Evolutionary conservation across 441 rosid species (phyloP).

Genomic region (Pelargonium myrrhifolium): DNA sequence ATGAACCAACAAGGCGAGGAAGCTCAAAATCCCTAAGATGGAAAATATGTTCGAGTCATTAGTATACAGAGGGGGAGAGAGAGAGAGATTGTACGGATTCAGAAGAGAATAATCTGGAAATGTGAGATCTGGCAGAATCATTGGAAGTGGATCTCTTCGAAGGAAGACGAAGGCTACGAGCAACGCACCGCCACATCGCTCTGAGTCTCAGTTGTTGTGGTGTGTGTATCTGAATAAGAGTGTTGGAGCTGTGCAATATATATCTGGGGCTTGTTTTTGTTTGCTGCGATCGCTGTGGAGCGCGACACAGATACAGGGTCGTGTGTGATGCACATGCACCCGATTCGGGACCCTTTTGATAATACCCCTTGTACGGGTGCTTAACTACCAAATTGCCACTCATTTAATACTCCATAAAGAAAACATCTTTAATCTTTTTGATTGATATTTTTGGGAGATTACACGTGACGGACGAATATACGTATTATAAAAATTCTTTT

Average conservation of each 20-base stretch:
- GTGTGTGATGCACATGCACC: too few relatives aligned
- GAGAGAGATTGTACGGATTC: conserved; percentile 40
- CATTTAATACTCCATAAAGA: too few relatives aligned
- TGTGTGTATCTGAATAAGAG: not conserved
- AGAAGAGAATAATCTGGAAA: conserved; percentile 62
- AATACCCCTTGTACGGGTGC: too few relatives aligned
- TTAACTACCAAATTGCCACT: too few relatives aligned
- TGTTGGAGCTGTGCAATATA: not conserved
- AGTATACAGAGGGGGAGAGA: not conserved
- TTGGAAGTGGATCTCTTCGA: conserved; percentile 39
- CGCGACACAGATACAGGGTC: too few relatives aligned
- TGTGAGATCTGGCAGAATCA: conserved; percentile 50
- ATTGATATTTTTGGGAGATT: too few relatives aligned
- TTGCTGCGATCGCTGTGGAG: too few relatives aligned
- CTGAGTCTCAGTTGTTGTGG: conserved; percentile 27
- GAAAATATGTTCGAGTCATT: conserved; percentile 47
- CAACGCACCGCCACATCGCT: conserved; percentile 94
- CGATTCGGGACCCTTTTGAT: too few relatives aligned
- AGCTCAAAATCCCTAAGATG: conserved; percentile 29
- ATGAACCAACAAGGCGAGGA: not conserved
- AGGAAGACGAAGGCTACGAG: conserved; percentile 66
- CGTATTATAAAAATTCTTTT: too few relatives aligned
- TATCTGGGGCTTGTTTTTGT: not conserved
- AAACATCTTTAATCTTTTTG: too few relatives aligned
- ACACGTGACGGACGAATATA: too few relatives aligned